phyloP scores from a whole-genome alignment of 495 filamentous ascomycete genomes.

The Neurospora sp. region DNA sequence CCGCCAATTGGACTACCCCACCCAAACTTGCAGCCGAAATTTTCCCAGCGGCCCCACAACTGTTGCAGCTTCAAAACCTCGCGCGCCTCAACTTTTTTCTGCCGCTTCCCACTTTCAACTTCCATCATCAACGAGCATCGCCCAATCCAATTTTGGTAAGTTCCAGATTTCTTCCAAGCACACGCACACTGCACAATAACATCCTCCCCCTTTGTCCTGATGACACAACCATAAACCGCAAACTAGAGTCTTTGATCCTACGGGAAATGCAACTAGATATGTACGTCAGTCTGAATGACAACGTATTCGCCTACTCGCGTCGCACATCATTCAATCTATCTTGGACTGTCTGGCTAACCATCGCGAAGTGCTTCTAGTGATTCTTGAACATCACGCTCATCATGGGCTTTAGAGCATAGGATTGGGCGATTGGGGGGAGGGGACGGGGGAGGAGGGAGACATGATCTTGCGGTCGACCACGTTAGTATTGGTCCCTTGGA shows the following conservation, averaged over 20 bases:
- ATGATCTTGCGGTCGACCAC: neutral
- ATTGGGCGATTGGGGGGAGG: neutral
- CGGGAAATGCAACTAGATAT: constrained; percentile 85
- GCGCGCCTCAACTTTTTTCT: constrained; percentile 13
- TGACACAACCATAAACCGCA: constrained; percentile 71
- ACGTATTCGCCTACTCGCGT: neutral
- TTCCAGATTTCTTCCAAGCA: constrained; percentile 1
- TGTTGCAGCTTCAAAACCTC: constrained; percentile 23
- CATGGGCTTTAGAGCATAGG: neutral
- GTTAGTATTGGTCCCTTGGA: neutral
- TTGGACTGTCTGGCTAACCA: neutral
- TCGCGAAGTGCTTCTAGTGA: neutral
- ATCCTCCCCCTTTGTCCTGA: constrained; percentile 27
- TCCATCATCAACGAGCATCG: constrained; percentile 6
- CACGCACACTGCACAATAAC: constrained; percentile 1
- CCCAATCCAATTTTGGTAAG: constrained; percentile 19
- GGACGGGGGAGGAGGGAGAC: neutral
- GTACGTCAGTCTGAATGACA: constrained; percentile 96
- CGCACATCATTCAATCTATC: neutral
- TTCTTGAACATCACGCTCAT: neutral
- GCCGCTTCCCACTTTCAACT: constrained; percentile 8
- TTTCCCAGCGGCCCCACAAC: constrained; percentile 19
- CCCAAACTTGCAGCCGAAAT: constrained; percentile 6
- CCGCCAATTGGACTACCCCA: neutral
- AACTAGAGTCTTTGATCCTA: constrained; percentile 99